Evolutionary conservation across 108 stramenopile genomes (phyloP), one percentile per base, ranked within the genome.

Genomic region (Pseudonitzschia delicatissima): DNA sequence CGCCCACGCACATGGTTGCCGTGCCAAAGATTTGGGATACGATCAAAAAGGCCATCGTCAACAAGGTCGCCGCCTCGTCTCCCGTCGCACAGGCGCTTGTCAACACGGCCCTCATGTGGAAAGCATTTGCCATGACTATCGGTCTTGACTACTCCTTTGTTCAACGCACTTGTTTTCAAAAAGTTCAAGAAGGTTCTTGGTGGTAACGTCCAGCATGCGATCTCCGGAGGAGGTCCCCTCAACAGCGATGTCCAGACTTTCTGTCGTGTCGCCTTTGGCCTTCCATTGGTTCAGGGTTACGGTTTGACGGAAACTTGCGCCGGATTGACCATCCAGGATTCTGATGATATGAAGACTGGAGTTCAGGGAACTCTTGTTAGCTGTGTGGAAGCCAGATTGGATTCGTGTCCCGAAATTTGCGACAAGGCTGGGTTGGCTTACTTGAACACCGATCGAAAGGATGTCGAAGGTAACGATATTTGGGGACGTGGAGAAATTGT

Each of bases 21-120:
- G 94, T 95, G 34, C 94, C 94, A 32, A 95, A 95, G 70, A 90
- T 96, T 79, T 96, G 95, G 95, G 95, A 96, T 74, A 82, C 89
- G 62, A 92, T 95, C 74, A 95, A 95, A 72, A 95, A 95, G 67
- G 94, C 90, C 27, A 72, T 92, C 47, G 64, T 88, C 59, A 90
- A 88, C 45, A 93, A 93, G 77, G 83, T 95, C 32, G 81, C 82
- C 8, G 62, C 63, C 4, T 85, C 78, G 21, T 80, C 85, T 15
- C 80, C 80, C 20, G 77, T 93, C 27, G 78, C 74, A 15, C 80
- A 87, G 57, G 76, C 78, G 34, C 64, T 95, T 44, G 84, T 90
- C 40, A 64, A 87, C 8, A 88, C 84, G 3, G 91, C 88, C 4
- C 76, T 93, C 42, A 69, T 80, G 50, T 76, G 81, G 68, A 77